A percentile compares a stretch with the other conserved stretches of the same genome.
Evolutionary conservation across 306 rosid genomes (phyloP).

Genomic region (Fragaria ananassa): DNA sequence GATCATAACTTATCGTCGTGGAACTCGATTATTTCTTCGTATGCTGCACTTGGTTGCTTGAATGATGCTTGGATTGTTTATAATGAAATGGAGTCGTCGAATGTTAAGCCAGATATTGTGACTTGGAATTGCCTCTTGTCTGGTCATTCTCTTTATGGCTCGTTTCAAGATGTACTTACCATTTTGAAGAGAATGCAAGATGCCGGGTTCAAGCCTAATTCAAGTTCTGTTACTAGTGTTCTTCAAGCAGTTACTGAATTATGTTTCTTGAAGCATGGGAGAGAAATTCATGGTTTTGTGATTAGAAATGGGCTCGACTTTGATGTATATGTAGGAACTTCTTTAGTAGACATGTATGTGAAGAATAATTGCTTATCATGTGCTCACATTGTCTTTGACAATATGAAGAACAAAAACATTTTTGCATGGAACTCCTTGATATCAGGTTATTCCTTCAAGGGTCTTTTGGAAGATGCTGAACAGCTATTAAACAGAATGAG

Average conservation of each 20-base stretch:
- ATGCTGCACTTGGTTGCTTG: conserved; percentile 38
- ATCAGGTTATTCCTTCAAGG: conserved; percentile 62
- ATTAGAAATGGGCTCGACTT: conserved; percentile 47
- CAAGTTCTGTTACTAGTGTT: conserved; percentile 58
- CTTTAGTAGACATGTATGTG: conserved; percentile 65
- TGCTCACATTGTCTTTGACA: conserved; percentile 44
- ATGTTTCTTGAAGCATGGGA: conserved; percentile 46
- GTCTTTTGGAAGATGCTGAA: conserved; percentile 48
- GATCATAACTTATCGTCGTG: conserved; percentile 53
- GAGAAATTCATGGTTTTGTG: conserved; percentile 58
- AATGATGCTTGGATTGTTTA: conserved; percentile 43
- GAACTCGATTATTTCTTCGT: conserved; percentile 60
- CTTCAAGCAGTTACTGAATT: conserved; percentile 50
- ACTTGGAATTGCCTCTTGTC: conserved; percentile 70
- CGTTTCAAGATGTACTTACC: conserved; percentile 33
- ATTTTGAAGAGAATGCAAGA: conserved; percentile 43
- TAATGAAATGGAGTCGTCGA: conserved; percentile 39
- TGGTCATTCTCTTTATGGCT: conserved; percentile 55
- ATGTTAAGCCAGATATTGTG: conserved; percentile 56
- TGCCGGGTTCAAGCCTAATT: conserved; percentile 50
- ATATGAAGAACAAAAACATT: conserved; percentile 47
- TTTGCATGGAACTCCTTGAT: conserved; percentile 69
- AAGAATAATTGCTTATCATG: conserved; percentile 48
- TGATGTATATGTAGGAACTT: conserved; percentile 58
- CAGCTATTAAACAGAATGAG: conserved; percentile 39